A percentile compares a stretch with the other conserved stretches of the same genome.
These are phyloP conservation scores for Vinca major DNA, from an alignment of 305 asterid genomes.

Conservation along the genomic window DNA sequence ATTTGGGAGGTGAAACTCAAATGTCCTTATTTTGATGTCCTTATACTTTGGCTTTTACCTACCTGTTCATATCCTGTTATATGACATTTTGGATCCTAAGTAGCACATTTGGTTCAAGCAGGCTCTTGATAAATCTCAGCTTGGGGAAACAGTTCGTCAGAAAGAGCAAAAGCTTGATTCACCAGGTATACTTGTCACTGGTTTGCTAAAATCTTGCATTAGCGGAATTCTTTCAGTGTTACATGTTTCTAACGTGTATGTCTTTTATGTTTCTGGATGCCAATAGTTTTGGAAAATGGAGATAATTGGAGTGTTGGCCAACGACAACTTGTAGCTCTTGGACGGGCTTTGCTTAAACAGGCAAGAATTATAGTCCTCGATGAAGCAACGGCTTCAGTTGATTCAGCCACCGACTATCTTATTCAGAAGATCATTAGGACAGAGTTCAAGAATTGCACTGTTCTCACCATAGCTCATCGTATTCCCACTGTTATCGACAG, in stretches of 20 bases:
- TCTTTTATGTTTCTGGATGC: constrained; percentile 2
- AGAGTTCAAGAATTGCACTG: constrained; percentile 83
- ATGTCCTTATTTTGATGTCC: background rate
- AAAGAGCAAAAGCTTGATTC: constrained; percentile 88
- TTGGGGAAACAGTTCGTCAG: constrained; percentile 73
- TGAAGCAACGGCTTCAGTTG: constrained; percentile 99
- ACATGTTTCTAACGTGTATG: background rate
- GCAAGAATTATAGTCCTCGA: constrained; percentile 91
- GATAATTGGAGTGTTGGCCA: constrained; percentile 99
- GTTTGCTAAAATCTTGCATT: constrained; percentile 13
- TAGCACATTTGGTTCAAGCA: constrained; percentile 22
- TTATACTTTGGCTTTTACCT: background rate
- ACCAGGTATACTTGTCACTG: constrained; percentile 43
- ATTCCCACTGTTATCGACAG: constrained; percentile 97
- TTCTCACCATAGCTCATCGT: constrained; percentile 95
- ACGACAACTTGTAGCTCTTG: constrained; percentile 90
- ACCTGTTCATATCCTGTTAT: background rate
- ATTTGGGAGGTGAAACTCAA: constrained; percentile 64
- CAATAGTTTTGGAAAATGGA: constrained; percentile 77
- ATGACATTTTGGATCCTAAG: background rate
- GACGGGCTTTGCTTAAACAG: constrained; percentile 92
- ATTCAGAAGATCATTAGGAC: constrained; percentile 88
- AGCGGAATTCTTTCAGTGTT: background rate
- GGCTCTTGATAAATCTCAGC: constrained; percentile 98
- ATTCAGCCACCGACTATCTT: constrained; percentile 95